phyloP scores from a whole-genome alignment of 2,329 filamentous ascomycete species.

The Gnomoniopsis smithogilvyi region DNA sequence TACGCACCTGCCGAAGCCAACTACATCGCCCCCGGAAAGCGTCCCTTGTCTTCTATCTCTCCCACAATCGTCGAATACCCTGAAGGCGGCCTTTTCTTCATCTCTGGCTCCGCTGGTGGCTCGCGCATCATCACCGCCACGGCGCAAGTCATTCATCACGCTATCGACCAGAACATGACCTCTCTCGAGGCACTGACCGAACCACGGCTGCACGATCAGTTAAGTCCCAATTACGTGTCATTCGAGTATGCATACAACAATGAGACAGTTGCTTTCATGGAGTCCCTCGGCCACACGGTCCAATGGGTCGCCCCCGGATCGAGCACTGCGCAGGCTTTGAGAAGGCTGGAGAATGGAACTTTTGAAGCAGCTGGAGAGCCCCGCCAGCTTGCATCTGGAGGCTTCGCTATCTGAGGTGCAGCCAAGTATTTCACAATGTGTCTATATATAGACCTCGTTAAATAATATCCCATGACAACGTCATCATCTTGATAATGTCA shows the following conservation, averaged over 20 bases:
- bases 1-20: slow-evolving; percentile 73
- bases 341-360: slow-evolving; percentile 44
- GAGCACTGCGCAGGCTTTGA: slow-evolving; percentile 70
- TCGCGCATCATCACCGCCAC: slow-evolving; percentile 80
- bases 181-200: slow-evolving; percentile 59
- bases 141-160: slow-evolving; percentile 69
- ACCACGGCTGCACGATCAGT: slow-evolving; percentile 77
- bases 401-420: slow-evolving; percentile 4
- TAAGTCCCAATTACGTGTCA: slow-evolving; percentile 65
- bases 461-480: neutral
- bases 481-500: too few relatives aligned
- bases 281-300: slow-evolving; percentile 65
- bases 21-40: slow-evolving; percentile 72
- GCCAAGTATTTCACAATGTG: neutral
- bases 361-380: slow-evolving; percentile 18
- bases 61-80: slow-evolving; percentile 46
- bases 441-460: neutral
- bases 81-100: slow-evolving; percentile 62
- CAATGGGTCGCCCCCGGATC: slow-evolving; percentile 61
- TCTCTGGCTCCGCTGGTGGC: slow-evolving; percentile 75
- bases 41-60: slow-evolving; percentile 74
- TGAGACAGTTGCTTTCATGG: slow-evolving; percentile 60
- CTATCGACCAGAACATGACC: slow-evolving; percentile 62
- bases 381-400: slow-evolving; percentile 14
- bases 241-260: slow-evolving; percentile 72